Conservation (phyloP, 2,329 filamentous ascomycete species). For the Reticulascus tulasneorum region DNA sequence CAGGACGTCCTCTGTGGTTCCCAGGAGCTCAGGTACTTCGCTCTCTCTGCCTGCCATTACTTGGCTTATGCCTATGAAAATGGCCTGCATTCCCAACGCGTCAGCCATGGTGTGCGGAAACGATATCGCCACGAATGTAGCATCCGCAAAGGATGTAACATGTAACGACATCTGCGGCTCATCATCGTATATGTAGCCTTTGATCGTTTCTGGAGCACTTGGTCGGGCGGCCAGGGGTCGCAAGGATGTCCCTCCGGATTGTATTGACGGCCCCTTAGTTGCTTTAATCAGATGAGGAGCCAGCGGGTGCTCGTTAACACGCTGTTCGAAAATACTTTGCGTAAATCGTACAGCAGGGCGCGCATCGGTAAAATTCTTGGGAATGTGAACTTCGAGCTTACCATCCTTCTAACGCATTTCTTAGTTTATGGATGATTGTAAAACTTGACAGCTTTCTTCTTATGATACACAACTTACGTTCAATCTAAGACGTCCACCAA, state of each 20-base stretch:
- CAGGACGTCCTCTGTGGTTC: slow-evolving; percentile 32
- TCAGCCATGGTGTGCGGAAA: slow-evolving; percentile 46
- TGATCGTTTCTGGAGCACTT: slow-evolving; percentile 19
- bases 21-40: slow-evolving; percentile 32
- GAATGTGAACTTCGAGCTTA: slow-evolving; percentile 8
- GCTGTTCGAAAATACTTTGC: too few relatives aligned
- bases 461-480: slow-evolving; percentile 24
- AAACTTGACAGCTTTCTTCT: too few relatives aligned
- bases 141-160: slow-evolving; percentile 43
- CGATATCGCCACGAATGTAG: slow-evolving; percentile 42
- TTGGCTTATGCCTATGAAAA: slow-evolving; percentile 42
- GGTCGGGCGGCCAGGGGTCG: slow-evolving; percentile 11
- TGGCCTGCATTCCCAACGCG: slow-evolving; percentile 34
- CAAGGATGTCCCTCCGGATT: too few relatives aligned
- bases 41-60: slow-evolving; percentile 37
- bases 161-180: slow-evolving; percentile 43
- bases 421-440: too few relatives aligned
- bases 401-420: slow-evolving; percentile 9
- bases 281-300: too few relatives aligned
- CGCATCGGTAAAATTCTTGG: slow-evolving; percentile 3
- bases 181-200: slow-evolving; percentile 37
- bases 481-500: slow-evolving; percentile 38
- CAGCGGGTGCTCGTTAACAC: too few relatives aligned
- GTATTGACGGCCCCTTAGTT: too few relatives aligned
- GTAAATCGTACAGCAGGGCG: slow-evolving; percentile 10